Percentiles rank a stretch among this genome's conserved stretches.
Conservation (phyloP, 805 yeast species). For the Hanseniaspora meyeri region DNA sequence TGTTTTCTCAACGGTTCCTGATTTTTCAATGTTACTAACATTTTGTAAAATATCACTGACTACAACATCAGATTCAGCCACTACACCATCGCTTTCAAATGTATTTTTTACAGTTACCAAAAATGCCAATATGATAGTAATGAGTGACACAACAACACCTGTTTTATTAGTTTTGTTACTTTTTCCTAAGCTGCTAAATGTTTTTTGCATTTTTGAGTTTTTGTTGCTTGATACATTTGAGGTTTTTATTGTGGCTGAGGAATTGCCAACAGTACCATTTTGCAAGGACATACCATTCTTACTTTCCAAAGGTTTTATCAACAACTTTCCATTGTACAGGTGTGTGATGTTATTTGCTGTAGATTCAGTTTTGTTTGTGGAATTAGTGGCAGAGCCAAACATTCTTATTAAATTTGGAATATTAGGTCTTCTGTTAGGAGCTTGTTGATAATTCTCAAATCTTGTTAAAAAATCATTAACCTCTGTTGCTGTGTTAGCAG, state of each 20-base stretch:
- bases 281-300: neutral
- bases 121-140: neutral
- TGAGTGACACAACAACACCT: neutral
- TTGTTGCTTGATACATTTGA: neutral
- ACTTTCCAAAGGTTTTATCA: neutral
- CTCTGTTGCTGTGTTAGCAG: conserved; percentile 8
- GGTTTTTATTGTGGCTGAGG: neutral
- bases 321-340: neutral
- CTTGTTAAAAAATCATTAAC: neutral
- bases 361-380: neutral
- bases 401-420: conserved; percentile 1
- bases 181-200: neutral
- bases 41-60: neutral
- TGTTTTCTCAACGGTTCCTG: neutral
- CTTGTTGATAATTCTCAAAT: neutral
- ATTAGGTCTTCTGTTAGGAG: neutral
- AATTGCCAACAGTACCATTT: neutral
- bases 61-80: neutral
- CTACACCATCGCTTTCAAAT: neutral
- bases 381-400: neutral
- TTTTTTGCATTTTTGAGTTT: neutral
- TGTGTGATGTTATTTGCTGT: neutral
- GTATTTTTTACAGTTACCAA: neutral
- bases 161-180: neutral
- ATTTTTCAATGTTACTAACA: neutral